These are phyloP conservation scores for Pseudogymnoascus sp. DNA, from an alignment of 2,329 filamentous ascomycete species.

Conservation along the genomic window DNA sequence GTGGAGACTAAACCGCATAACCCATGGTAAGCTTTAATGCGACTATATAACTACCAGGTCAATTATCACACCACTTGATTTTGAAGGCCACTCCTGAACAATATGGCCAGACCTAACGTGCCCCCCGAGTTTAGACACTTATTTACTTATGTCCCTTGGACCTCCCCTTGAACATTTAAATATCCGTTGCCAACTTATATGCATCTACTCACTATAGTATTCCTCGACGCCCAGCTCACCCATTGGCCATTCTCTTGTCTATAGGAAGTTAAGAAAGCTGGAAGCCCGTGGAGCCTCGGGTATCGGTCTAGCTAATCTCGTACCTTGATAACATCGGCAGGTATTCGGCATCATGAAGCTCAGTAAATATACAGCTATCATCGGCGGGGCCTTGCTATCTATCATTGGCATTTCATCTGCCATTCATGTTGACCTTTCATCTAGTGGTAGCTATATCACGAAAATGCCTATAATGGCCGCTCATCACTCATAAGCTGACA, in stretches of 20 bases:
- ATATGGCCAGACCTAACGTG: not conserved
- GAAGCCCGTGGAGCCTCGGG: not conserved
- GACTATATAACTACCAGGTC: not conserved
- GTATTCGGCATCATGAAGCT: not conserved
- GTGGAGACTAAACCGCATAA: not conserved
- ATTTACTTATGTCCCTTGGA: not conserved
- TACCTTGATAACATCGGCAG: not conserved
- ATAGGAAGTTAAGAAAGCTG: not conserved
- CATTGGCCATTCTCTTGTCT: not conserved
- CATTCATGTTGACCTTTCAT: not conserved
- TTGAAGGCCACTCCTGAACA: not conserved
- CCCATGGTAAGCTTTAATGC: not conserved
- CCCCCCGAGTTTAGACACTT: not conserved
- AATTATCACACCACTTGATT: not conserved
- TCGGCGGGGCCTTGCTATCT: not conserved
- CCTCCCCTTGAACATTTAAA: not conserved
- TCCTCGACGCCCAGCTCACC: not conserved
- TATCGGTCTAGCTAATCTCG: not conserved
- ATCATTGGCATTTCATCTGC: not conserved
- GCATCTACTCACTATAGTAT: not conserved
- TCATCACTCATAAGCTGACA: not conserved
- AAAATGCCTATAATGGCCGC: not conserved
- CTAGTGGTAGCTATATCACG: not conserved
- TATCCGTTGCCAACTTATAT: not conserved
- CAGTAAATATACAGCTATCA: not conserved